phyloP scores from a whole-genome alignment of 495 filamentous ascomycete genomes.

The Hyaloscypha finlandica region DNA sequence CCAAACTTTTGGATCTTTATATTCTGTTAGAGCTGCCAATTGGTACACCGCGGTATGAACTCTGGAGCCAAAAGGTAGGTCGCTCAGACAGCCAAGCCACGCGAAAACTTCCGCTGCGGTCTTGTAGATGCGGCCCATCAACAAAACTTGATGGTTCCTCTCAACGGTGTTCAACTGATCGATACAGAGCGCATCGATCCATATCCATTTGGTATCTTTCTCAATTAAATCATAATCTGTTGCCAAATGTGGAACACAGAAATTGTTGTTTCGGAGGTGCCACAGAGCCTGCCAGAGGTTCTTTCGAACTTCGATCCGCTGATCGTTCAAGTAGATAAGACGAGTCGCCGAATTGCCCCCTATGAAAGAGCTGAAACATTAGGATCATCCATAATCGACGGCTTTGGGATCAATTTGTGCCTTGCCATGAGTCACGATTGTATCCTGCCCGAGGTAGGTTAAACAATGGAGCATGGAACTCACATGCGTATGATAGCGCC shows the following conservation, averaged over 20 bases:
- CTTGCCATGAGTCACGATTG: too few relatives aligned
- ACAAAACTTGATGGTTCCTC: conserved; percentile 1
- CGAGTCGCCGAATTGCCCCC: not conserved
- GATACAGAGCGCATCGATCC: conserved; percentile 5
- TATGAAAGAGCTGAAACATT: too few relatives aligned
- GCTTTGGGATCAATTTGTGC: too few relatives aligned
- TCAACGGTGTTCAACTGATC: not conserved
- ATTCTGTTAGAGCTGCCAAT: not conserved
- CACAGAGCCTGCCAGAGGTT: not conserved
- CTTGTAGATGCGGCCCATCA: not conserved
- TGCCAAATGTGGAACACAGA: not conserved
- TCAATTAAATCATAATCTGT: not conserved
- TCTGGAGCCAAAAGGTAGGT: not conserved
- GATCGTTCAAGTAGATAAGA: not conserved
- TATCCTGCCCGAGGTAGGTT: too few relatives aligned
- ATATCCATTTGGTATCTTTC: not conserved
- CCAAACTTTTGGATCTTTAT: too few relatives aligned
- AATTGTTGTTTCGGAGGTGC: not conserved
- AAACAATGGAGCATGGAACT: too few relatives aligned
- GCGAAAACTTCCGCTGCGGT: not conserved
- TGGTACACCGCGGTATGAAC: not conserved
- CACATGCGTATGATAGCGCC: not conserved
- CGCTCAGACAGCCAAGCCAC: not conserved
- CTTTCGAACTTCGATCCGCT: not conserved
- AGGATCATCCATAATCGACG: too few relatives aligned